Evolutionary conservation across 208 protist genomes (phyloP), one percentile per base, ranked within the genome.

Genomic region (Wallacemonas sp.): DNA sequence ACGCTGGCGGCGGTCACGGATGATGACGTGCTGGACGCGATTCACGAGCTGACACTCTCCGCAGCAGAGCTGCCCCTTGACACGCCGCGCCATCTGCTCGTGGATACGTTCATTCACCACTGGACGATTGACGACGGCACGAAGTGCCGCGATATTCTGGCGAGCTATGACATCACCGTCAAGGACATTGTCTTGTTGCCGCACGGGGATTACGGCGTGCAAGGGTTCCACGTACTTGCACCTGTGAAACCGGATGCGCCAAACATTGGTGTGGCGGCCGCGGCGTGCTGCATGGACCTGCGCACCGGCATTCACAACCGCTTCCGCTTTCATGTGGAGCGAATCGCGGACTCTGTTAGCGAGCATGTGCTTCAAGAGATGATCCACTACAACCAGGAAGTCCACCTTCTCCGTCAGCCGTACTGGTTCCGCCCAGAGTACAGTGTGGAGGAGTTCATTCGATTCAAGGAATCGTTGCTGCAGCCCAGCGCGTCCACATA

Each of bases 341-440:
- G 90, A 44, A 83, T 93, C 26, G 90, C 87, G 3, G 90, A 95
- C 66, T 92, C 85, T 2, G 41, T 95, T 3, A 91, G 82, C 62
- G 90, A 95, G 70, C 90, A 95, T 67, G 74, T 93, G 42, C 30
- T 93, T 21, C 84, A 78, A 53, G 84, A 95, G 62, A 69, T 78
- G 77, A 42, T 95, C 60, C 90, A 95, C 62, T 93, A 89, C 74
- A 72, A 86, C 42, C 90, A 95, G 54, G 77, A 68, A 17, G 83
- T 86, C 22, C 90, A 95, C 68, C n/a, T 95, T 33, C 66, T 95
- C n/a, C 81, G 87, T 6, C 90, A 95, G 57, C 76, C 82, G 13
- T 93, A 91, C 71, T 93, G 84, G 83, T 95, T 93, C 50, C 73
- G 78, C 12, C 87, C 90, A 1, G 86, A 95, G 72, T 95, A 95